Evolutionary conservation across 2,329 filamentous ascomycete genomes (phyloP).

Genomic region (Trichoderma arundinaceum): DNA sequence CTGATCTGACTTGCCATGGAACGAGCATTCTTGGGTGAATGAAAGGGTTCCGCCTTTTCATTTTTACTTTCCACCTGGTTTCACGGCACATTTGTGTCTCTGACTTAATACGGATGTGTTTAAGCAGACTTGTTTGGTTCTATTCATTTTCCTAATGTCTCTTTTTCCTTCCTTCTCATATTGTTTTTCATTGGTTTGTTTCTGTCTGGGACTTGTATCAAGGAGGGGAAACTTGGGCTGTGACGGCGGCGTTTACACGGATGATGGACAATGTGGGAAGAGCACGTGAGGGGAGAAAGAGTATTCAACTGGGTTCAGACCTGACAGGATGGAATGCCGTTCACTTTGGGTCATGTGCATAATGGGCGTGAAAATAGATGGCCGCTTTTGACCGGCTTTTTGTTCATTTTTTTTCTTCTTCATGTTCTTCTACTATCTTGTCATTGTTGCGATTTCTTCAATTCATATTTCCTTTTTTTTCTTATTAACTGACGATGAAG

Average conservation of each 20-base stretch:
- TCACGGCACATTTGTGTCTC: neutral
- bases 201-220: slow-evolving; percentile 31
- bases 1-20: neutral
- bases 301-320: slow-evolving; percentile 26
- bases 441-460: neutral
- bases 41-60: neutral
- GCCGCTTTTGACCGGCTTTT: slow-evolving; percentile 12
- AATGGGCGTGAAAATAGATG: slow-evolving; percentile 29
- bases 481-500: neutral
- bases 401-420: neutral
- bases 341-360: slow-evolving; percentile 29
- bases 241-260: slow-evolving; percentile 36
- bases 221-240: slow-evolving; percentile 35
- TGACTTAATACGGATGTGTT: slow-evolving; percentile 2
- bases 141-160: slow-evolving; percentile 30
- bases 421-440: neutral
- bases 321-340: slow-evolving; percentile 25
- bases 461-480: neutral
- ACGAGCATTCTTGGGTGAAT: slow-evolving; percentile 2
- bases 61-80: neutral
- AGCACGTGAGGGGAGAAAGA: slow-evolving; percentile 4
- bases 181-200: slow-evolving; percentile 5
- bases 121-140: neutral
- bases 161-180: slow-evolving; percentile 28
- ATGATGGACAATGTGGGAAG: slow-evolving; percentile 24